Evolutionary conservation across 2,329 filamentous ascomycete genomes (phyloP).

Genomic region (Tricladium varicosporioides): DNA sequence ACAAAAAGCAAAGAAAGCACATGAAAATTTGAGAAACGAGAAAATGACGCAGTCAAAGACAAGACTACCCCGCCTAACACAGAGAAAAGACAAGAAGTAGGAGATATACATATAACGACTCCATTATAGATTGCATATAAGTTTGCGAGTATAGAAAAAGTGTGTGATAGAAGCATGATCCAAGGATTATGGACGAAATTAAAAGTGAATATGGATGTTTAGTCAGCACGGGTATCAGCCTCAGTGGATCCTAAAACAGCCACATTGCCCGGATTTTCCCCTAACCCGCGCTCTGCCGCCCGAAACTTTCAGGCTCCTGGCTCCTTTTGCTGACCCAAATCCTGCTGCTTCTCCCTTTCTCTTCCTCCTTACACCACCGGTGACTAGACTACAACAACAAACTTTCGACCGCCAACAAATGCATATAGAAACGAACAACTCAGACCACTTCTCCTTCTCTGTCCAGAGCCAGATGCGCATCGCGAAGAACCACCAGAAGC

Average conservation of each 20-base stretch:
- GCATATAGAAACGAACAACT: conserved; percentile 32
- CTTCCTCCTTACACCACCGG: conserved; percentile 25
- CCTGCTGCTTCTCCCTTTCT: conserved; percentile 1
- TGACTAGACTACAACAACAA: conserved; percentile 16
- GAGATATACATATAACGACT: no score
- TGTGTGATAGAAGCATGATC: not conserved
- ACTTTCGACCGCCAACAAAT: conserved; percentile 27
- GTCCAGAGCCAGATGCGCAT: conserved; percentile 32
- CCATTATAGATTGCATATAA: no score
- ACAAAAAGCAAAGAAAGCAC: no score
- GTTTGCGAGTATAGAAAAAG: no score
- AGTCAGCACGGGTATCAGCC: not conserved
- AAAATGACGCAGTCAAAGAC: no score
- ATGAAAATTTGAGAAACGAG: no score
- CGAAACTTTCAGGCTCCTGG: not conserved
- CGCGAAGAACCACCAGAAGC: conserved; percentile 31
- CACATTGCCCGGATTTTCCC: not conserved
- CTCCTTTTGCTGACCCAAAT: not conserved
- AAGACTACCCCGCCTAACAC: no score
- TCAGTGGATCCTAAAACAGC: not conserved
- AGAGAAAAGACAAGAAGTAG: no score
- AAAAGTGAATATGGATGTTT: not conserved
- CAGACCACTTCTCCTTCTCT: conserved; percentile 17
- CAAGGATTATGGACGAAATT: conserved; percentile 53
- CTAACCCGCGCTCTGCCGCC: not conserved